phyloP scores from a whole-genome alignment of 805 yeast genomes.

The Starmerella kuoi region DNA sequence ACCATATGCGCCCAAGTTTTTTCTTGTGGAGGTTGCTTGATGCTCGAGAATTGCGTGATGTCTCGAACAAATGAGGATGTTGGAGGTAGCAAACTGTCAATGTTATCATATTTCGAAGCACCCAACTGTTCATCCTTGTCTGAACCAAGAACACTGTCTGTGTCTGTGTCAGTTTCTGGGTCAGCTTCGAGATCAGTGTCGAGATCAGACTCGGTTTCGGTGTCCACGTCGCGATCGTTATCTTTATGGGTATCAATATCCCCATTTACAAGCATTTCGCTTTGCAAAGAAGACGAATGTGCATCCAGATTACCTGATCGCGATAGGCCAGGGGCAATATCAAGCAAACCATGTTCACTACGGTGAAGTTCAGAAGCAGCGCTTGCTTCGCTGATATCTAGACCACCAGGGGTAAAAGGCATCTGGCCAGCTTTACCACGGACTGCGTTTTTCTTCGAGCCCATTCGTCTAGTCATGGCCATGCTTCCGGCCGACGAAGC shows the following conservation, averaged over 20 bases:
- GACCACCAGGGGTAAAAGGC: conserved; percentile 92
- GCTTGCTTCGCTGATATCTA: conserved; percentile 29
- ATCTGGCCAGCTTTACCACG: conserved; percentile 60
- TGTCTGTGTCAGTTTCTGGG: conserved; percentile 8
- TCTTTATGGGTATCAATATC: conserved; percentile 10
- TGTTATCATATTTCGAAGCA: conserved; percentile 20
- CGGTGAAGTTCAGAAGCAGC: conserved; percentile 39
- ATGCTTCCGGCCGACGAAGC: conserved; percentile 59
- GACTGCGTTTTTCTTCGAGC: conserved; percentile 47
- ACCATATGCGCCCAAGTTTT: conserved; percentile 92
- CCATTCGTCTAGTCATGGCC: conserved; percentile 56
- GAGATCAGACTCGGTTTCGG: conserved; percentile 16
- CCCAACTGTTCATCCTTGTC: conserved; percentile 2
- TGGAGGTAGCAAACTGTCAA: conserved; percentile 40
- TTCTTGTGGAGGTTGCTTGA: conserved; percentile 23
- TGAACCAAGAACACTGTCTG: background rate
- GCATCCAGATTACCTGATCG: conserved; percentile 38
- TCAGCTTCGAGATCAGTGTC: conserved; percentile 5
- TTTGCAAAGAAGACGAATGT: background rate
- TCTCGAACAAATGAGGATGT: conserved; percentile 38
- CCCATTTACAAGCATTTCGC: background rate
- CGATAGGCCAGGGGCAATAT: conserved; percentile 67
- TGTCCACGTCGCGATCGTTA: conserved; percentile 11
- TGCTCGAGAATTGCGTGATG: background rate
- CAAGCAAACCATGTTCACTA: conserved; percentile 65